phyloP scores from a whole-genome alignment of 2,329 filamentous ascomycete species.

The Albophoma yamanashiensis region DNA sequence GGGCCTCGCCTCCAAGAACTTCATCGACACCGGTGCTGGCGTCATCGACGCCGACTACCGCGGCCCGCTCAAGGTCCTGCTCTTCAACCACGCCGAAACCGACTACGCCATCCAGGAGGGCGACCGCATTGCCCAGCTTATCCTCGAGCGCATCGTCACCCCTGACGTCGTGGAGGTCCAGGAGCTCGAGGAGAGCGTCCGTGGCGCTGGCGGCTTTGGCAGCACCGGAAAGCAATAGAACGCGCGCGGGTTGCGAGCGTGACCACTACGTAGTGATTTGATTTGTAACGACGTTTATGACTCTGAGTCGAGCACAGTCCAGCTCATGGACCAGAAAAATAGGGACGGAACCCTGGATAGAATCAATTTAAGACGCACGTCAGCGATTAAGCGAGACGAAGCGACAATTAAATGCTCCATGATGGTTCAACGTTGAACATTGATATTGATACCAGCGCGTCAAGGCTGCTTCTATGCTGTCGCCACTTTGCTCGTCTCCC shows the following conservation, averaged over 20 bases:
- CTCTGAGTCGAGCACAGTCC: not conserved
- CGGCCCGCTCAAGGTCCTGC: slow-evolving; percentile 83
- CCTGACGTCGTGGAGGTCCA: slow-evolving; percentile 85
- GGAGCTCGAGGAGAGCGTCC: slow-evolving; percentile 79
- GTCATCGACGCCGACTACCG: slow-evolving; percentile 98
- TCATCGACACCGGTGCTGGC: slow-evolving; percentile 90
- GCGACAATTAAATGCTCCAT: not conserved
- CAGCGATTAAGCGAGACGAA: not conserved
- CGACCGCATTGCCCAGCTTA: slow-evolving; percentile 86
- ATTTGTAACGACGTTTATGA: not conserved
- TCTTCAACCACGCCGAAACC: slow-evolving; percentile 81
- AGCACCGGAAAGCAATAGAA: slow-evolving; percentile 53
- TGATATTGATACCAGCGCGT: not conserved
- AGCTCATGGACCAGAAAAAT: not conserved
- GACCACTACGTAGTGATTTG: not conserved
- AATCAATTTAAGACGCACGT: not conserved
- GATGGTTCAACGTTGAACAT: not conserved
- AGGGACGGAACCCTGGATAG: not conserved
- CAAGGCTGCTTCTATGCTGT: not conserved
- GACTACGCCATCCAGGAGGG: slow-evolving; percentile 78
- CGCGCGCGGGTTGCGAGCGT: not conserved
- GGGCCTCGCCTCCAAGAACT: slow-evolving; percentile 86
- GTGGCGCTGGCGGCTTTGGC: slow-evolving; percentile 84
- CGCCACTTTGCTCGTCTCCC: not conserved
- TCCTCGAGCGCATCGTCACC: slow-evolving; percentile 89